Evolutionary conservation across 2,329 filamentous ascomycete genomes (phyloP).

Genomic region (Paraphoma chrysanthemicola): DNA sequence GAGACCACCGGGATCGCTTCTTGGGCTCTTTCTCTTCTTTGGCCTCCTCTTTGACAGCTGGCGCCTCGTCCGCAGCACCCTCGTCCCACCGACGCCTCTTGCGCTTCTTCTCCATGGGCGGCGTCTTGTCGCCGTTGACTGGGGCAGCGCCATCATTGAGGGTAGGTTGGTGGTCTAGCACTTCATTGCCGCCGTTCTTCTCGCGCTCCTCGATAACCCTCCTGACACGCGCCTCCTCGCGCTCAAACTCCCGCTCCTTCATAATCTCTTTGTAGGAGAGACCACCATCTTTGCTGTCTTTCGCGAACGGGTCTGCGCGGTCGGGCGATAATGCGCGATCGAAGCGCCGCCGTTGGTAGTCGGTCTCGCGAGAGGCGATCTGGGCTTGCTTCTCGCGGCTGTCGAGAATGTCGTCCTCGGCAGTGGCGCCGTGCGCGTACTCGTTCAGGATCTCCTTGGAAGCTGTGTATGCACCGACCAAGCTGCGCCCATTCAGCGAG

Average conservation of each 20-base stretch:
- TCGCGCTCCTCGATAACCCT: conserved; percentile 81
- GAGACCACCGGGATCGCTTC: conserved; percentile 77
- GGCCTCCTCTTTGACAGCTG: conserved; percentile 23
- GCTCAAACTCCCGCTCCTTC: conserved; percentile 87
- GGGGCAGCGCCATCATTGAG: conserved; percentile 70
- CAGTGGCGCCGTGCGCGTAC: conserved; percentile 86
- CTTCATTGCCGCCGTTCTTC: conserved; percentile 64
- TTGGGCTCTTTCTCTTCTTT: conserved; percentile 27
- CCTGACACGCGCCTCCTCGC: conserved; percentile 88
- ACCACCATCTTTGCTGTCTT: conserved; percentile 75
- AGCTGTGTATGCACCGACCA: conserved; percentile 96
- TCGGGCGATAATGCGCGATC: conserved; percentile 84
- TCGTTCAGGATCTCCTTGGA: conserved; percentile 92
- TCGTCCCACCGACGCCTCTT: conserved; percentile 96
- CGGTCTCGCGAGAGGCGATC: conserved; percentile 91
- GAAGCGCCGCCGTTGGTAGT: conserved; percentile 96
- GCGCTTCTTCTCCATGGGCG: conserved; percentile 64
- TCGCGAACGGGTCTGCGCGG: conserved; percentile 83
- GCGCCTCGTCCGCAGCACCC: conserved; percentile 56
- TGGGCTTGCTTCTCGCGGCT: conserved; percentile 87
- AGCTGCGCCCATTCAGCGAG: conserved; percentile 66
- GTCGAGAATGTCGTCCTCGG: conserved; percentile 89
- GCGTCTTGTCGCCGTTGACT: conserved; percentile 75
- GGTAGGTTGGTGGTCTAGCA: conserved; percentile 73
- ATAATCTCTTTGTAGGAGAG: conserved; percentile 89